Conservation (phyloP, 768 basidiomycete genomes). For the Kockovaella imperatae region DNA sequence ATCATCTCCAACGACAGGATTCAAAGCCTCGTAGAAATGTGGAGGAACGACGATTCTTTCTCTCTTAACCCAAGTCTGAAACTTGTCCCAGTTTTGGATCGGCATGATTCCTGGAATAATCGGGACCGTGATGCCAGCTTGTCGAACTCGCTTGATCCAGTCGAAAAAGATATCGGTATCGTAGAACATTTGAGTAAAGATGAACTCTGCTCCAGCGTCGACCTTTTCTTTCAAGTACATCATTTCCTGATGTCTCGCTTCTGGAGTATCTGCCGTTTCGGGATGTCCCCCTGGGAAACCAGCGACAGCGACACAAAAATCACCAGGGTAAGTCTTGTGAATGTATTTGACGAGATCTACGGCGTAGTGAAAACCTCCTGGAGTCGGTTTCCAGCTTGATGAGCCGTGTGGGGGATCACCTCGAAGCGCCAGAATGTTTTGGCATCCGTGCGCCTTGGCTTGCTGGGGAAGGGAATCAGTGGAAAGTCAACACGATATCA, state of each 20-base stretch:
- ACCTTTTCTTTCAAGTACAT: slow-evolving; percentile 80
- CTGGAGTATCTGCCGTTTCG: slow-evolving; percentile 55
- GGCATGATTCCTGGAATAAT: slow-evolving; percentile 92
- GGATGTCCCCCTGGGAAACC: slow-evolving; percentile 83
- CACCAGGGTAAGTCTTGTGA: slow-evolving; percentile 69
- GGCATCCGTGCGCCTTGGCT: slow-evolving; percentile 78
- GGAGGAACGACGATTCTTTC: slow-evolving; percentile 59
- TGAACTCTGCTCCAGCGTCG: slow-evolving; percentile 81
- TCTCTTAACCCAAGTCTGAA: slow-evolving; percentile 56
- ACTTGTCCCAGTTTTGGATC: slow-evolving; percentile 94
- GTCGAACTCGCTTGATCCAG: slow-evolving; percentile 78
- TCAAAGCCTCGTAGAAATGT: slow-evolving; percentile 63
- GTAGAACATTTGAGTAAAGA: slow-evolving; percentile 99
- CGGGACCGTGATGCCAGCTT: slow-evolving; percentile 76
- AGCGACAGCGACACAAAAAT: slow-evolving; percentile 90
- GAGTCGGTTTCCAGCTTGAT: slow-evolving; percentile 85
- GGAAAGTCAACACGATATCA: slow-evolving; percentile 3
- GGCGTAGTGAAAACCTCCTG: slow-evolving; percentile 81
- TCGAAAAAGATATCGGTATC: slow-evolving; percentile 81
- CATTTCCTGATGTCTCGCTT: slow-evolving; percentile 56
- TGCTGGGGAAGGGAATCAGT: slow-evolving; percentile 52
- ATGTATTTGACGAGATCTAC: slow-evolving; percentile 89
- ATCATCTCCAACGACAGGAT: slow-evolving; percentile 83
- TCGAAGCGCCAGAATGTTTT: slow-evolving; percentile 85
- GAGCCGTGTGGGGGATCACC: slow-evolving; percentile 86